Conservation (phyloP, 495 filamentous ascomycete genomes). For the Barbatosphaeria neglecta region DNA sequence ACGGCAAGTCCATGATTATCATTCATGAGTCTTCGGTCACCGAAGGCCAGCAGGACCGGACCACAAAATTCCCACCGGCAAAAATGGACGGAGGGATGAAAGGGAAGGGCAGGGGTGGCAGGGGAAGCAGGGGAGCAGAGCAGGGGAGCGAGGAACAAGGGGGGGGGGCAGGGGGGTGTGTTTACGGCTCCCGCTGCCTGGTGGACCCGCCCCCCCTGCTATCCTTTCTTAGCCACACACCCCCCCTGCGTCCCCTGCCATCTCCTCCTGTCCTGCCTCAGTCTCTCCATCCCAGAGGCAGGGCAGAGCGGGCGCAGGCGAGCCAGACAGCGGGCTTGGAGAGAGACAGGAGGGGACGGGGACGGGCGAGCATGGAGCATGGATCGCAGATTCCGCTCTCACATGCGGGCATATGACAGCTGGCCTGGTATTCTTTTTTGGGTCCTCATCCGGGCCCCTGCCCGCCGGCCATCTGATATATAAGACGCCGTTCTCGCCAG, state of each 20-base stretch:
- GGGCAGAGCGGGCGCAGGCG: no score
- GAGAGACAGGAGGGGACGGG: no score
- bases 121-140: neutral
- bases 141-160: no score
- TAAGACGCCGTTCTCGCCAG: neutral
- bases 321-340: no score
- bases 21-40: constrained; percentile 30
- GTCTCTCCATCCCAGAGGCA: no score
- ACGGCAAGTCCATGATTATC: constrained; percentile 26
- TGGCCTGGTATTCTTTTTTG: neutral
- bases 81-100: constrained; percentile 14
- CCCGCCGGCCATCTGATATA: neutral
- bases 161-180: no score
- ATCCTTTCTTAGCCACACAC: neutral
- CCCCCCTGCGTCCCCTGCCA: neutral
- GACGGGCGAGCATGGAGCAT: neutral
- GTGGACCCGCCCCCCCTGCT: no score
- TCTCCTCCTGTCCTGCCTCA: neutral
- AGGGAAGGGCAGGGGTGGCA: no score
- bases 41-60: constrained; percentile 21
- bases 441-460: neutral
- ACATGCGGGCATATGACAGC: neutral
- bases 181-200: neutral
- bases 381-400: neutral
- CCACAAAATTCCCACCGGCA: constrained; percentile 19